A percentile compares a stretch with the other conserved stretches of the same genome.
These are phyloP conservation scores for Neopestalotiopsis clavispora DNA, from an alignment of 2,329 filamentous ascomycete genomes.

Conservation along the genomic window DNA sequence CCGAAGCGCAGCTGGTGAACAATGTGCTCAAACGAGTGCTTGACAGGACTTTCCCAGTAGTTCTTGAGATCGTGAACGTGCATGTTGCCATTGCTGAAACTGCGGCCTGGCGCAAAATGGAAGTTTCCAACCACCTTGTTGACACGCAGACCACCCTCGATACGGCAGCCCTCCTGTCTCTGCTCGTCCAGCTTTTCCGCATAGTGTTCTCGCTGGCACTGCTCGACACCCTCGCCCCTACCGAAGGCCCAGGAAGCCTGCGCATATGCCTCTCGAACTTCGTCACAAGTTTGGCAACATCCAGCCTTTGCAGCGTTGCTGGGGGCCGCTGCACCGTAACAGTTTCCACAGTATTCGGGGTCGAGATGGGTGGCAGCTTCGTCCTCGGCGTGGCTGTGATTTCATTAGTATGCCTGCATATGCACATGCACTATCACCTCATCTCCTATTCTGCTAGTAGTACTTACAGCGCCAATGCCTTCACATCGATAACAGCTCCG, in stretches of 20 bases:
- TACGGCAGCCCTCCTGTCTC: conserved; percentile 88
- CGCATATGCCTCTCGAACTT: conserved; percentile 94
- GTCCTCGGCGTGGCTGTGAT: conserved; percentile 65
- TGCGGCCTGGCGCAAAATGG: conserved; percentile 94
- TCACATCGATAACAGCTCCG: conserved; percentile 74
- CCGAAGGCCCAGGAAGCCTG: conserved; percentile 92
- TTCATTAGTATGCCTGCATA: neutral
- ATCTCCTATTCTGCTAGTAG: neutral
- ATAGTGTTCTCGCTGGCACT: conserved; percentile 95
- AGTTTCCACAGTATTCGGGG: conserved; percentile 90
- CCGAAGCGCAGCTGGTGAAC: conserved; percentile 93
- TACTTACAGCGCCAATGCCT: conserved; percentile 69
- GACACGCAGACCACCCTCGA: conserved; percentile 89
- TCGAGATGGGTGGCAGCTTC: conserved; percentile 79
- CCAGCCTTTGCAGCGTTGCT: conserved; percentile 75
- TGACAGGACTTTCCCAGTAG: conserved; percentile 78
- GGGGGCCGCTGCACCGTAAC: conserved; percentile 84
- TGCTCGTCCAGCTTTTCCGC: conserved; percentile 86
- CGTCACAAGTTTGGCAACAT: conserved; percentile 96
- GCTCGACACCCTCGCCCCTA: conserved; percentile 88
- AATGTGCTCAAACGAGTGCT: conserved; percentile 86
- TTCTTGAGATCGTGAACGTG: conserved; percentile 97
- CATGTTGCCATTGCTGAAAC: conserved; percentile 95
- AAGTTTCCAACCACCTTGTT: conserved; percentile 99
- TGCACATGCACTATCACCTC: neutral